Evolutionary conservation across 768 basidiomycete species (phyloP), one percentile per base, ranked within the genome.

Genomic region (Phaeotremella fagi): DNA sequence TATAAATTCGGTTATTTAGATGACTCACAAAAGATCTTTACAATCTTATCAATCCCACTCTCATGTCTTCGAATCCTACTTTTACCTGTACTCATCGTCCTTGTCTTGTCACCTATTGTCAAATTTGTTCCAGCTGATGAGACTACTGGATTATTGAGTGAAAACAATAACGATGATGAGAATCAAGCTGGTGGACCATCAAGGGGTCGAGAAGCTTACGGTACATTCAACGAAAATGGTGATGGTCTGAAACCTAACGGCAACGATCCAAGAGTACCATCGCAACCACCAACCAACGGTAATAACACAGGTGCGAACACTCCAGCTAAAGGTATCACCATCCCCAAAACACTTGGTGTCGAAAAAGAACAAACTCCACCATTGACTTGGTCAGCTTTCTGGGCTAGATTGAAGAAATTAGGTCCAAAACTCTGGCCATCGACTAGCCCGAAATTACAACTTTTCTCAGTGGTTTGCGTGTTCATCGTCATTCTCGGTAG

Each of bases 391-490:
- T 60, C 75, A 20, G 87, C 88, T 70, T 76, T 88, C 31, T 79
- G 80, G 75, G 77, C 70, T 15, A 83, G 89, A 38, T 75, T 92
- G 52, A 76, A 77, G 44, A 81, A 81, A 43, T 78, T 94, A 36
- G 73, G 80, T 14, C 90, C 90, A 1, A 86, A 87, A 75, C 81
- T 94, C 7, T 94, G 90, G 89, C 90, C 90, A 4, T 79, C 79
- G 28, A 85, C 83, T 58, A 81, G 78, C 56, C 67, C 70, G 27
- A 79, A 79, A 52, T 78, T 94, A 3, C 89, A 91, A 72, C 65
- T 85, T 36, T 75, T 87, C 50, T 86, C 85, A 4, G 81, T 79
- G 7, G 48, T 86, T 5, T 90, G 90, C 70, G 77, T 88, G 31
- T 22, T 84, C 27, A 77, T 92, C 50, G 78, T 97, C 36, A 60